These are phyloP conservation scores for Pseudogymnoascus sp. DNA, from an alignment of 2,329 filamentous ascomycete genomes.

Conservation along the genomic window DNA sequence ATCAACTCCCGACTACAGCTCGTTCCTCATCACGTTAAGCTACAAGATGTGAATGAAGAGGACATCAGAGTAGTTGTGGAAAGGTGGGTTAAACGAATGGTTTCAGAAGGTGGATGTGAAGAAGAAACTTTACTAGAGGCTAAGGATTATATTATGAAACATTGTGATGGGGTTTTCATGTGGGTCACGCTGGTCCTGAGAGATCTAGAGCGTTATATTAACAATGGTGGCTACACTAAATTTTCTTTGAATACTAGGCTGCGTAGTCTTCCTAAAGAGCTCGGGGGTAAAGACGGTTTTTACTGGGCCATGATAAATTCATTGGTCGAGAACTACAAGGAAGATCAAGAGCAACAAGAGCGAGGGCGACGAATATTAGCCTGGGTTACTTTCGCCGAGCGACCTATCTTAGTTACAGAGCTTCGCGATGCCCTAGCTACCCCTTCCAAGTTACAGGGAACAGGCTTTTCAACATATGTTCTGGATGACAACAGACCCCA, in stretches of 20 bases:
- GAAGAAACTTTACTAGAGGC: not conserved
- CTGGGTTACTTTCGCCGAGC: conserved; percentile 7
- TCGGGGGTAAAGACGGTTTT: not conserved
- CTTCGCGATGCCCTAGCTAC: not conserved
- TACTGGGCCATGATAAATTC: not conserved
- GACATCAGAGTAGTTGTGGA: not conserved
- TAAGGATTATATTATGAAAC: not conserved
- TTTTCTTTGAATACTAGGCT: not conserved
- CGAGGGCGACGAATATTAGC: not conserved
- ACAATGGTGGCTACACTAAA: not conserved
- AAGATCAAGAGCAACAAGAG: not conserved
- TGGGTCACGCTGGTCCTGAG: not conserved
- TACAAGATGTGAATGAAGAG: not conserved
- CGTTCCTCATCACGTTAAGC: not conserved
- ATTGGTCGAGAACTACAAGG: not conserved
- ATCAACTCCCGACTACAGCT: not conserved
- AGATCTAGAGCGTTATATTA: not conserved
- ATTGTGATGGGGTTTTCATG: not conserved
- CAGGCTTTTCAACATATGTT: not conserved
- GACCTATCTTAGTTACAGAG: not conserved
- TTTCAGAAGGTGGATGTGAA: not conserved
- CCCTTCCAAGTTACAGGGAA: not conserved
- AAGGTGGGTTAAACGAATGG: not conserved
- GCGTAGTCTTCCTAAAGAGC: not conserved
- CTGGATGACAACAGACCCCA: not conserved